Evolutionary conservation across 192 early-diverging fungal genomes (phyloP), one percentile per base, ranked within the genome.

Genomic region (Coemansia sp.): DNA sequence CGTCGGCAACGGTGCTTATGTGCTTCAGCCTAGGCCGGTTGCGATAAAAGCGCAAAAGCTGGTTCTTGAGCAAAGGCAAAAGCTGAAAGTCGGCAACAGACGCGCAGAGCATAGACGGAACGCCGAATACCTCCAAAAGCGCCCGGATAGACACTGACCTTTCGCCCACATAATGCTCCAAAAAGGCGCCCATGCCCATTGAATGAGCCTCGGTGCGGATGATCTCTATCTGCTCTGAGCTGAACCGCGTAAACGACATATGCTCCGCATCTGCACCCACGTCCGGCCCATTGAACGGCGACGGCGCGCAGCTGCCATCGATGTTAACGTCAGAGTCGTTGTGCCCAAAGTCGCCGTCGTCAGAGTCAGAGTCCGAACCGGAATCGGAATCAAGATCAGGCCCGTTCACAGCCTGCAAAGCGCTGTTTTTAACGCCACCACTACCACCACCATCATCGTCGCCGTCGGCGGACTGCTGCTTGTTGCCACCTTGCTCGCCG

Each of bases 1-100:
- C 90, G 30, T 91, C 83, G 6, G 88, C 75, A 6, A 90, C 51
- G 0, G 87, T 86, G 51, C 84, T 87, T 14, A 92, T 60, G 35
- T 78, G 30, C 1, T 62, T 60, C 4, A 90, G 64, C 60, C 81
- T 78, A 9, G 68, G 66, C 16, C 89, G 75, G 25, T 85, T 83
- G 45, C 84, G 78, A 29, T 86, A 65, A 42, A 85, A 82, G 3
- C 84, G 83, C 25, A 77, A 68, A 2, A 92, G 57, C 28, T 83
- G 82, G 19, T 76, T 73, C 29, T 73, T 71, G 7, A 93, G 66
- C 6, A 88, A 65, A 9, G 84, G 77, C 27, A 91, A 65, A 0
- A 90, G 72, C 58, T 91, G 84, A 1, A 81, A 58, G 35, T 89
- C 86, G 5, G 82, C 68, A 0, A 85, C 64, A 6, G 73, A 64